Evolutionary conservation across 2,329 filamentous ascomycete genomes (phyloP).

Genomic region (Tolypocladium tundrense): DNA sequence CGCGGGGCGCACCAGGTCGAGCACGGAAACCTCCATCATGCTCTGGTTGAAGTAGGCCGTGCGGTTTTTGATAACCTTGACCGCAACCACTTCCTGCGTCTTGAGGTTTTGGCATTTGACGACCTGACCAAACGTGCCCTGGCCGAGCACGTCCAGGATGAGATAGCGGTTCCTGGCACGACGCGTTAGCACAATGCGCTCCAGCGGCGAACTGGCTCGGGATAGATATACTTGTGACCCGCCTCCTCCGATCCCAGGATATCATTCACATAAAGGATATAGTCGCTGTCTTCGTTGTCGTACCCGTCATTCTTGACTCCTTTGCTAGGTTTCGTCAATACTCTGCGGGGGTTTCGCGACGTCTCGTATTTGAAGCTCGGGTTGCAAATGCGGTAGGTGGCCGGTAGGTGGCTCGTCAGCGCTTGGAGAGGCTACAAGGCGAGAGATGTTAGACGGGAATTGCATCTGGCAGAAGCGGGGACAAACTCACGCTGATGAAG

Average conservation of each 20-base stretch:
- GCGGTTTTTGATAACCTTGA: slow-evolving; percentile 98
- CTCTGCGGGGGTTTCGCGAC: slow-evolving; percentile 86
- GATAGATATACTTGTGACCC: slow-evolving; percentile 70
- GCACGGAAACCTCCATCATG: slow-evolving; percentile 99
- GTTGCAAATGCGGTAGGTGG: slow-evolving; percentile 97
- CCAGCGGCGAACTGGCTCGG: not conserved
- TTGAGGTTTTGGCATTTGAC: slow-evolving; percentile 98
- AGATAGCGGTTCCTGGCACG: slow-evolving; percentile 76
- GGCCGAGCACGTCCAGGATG: slow-evolving; percentile 91
- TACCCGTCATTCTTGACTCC: slow-evolving; percentile 97
- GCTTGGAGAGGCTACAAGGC: slow-evolving; percentile 74
- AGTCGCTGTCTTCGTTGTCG: slow-evolving; percentile 98
- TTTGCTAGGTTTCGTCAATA: slow-evolving; percentile 97
- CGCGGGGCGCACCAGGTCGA: slow-evolving; percentile 65
- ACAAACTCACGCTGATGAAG: slow-evolving; percentile 76
- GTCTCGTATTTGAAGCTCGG: slow-evolving; percentile 98
- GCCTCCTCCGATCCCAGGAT: slow-evolving; percentile 96
- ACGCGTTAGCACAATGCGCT: not conserved
- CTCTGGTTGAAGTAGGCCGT: slow-evolving; percentile 99
- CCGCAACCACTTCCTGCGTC: slow-evolving; percentile 95
- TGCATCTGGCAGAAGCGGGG: not conserved
- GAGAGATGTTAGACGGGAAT: not conserved
- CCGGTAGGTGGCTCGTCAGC: slow-evolving; percentile 81
- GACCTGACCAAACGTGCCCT: slow-evolving; percentile 96
- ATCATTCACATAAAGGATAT: slow-evolving; percentile 98